Percentiles rank a stretch among this genome's conserved stretches.
These are phyloP conservation scores for Leptomonas pyrrhocoris DNA, from an alignment of 208 protist species.

Conservation along the genomic window DNA sequence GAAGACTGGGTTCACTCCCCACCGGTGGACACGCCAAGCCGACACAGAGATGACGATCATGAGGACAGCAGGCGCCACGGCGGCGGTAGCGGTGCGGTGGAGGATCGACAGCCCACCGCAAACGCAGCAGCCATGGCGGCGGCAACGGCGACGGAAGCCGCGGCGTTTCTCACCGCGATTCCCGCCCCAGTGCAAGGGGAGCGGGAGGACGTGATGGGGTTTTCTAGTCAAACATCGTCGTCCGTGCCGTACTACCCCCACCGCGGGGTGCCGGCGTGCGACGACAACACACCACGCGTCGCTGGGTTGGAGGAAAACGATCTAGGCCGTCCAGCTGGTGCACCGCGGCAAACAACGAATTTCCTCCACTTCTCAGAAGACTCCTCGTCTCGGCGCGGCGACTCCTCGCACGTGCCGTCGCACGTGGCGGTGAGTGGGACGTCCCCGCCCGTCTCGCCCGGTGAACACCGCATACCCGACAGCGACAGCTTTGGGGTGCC, in stretches of 20 bases:
- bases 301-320: conserved; percentile 1
- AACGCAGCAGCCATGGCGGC: background rate
- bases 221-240: conserved; percentile 18
- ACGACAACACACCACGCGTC: conserved; percentile 4
- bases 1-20: conserved; percentile 11
- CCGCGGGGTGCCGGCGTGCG: conserved; percentile 11
- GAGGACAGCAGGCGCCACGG: background rate
- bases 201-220: background rate
- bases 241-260: conserved; percentile 20
- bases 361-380: conserved; percentile 36
- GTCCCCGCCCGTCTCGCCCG: conserved; percentile 12
- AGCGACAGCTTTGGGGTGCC: conserved; percentile 6
- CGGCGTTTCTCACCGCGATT: background rate
- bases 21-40: background rate
- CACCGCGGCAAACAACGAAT: conserved; percentile 7
- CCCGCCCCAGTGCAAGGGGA: background rate
- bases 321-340: background rate
- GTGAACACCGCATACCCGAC: conserved; percentile 10
- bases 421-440: conserved; percentile 8
- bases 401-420: conserved; percentile 14
- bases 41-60: background rate
- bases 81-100: background rate
- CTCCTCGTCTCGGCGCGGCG: conserved; percentile 16
- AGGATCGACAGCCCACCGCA: conserved; percentile 2
- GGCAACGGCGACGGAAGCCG: background rate